Evolutionary conservation across 2,329 filamentous ascomycete species (phyloP).

Genomic region (Alternaria solani): DNA sequence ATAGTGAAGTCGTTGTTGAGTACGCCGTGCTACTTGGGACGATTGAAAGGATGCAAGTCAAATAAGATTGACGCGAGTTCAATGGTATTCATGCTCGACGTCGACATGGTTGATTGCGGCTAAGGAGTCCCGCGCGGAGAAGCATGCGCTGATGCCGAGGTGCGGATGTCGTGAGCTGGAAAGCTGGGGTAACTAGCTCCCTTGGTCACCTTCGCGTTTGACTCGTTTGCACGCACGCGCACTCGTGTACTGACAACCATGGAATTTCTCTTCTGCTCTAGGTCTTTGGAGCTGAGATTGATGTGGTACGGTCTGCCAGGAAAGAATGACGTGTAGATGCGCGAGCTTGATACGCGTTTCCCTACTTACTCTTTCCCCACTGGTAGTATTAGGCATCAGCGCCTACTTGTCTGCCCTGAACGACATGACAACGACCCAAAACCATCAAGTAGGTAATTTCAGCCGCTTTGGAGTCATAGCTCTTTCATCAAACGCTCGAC

Average conservation of each 20-base stretch:
- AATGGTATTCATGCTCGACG: conserved; percentile 31
- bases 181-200: conserved; percentile 7
- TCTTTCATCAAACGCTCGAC: neutral
- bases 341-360: neutral
- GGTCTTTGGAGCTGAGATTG: neutral
- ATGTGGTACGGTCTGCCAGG: neutral
- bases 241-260: neutral
- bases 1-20: conserved; percentile 21
- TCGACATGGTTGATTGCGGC: conserved; percentile 42
- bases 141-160: conserved; percentile 39
- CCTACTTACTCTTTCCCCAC: neutral
- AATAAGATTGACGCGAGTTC: neutral
- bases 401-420: neutral
- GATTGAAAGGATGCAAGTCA: neutral
- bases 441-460: neutral
- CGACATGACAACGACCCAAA: neutral
- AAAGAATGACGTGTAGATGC: neutral
- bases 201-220: neutral
- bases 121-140: conserved; percentile 45
- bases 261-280: neutral
- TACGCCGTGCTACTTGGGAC: conserved; percentile 2
- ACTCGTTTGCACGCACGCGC: neutral
- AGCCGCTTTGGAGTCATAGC: neutral
- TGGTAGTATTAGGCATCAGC: neutral
- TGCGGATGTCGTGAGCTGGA: conserved; percentile 20